phyloP scores from a whole-genome alignment of 116 monocot genomes.

The Dioscorea cayenensis region DNA sequence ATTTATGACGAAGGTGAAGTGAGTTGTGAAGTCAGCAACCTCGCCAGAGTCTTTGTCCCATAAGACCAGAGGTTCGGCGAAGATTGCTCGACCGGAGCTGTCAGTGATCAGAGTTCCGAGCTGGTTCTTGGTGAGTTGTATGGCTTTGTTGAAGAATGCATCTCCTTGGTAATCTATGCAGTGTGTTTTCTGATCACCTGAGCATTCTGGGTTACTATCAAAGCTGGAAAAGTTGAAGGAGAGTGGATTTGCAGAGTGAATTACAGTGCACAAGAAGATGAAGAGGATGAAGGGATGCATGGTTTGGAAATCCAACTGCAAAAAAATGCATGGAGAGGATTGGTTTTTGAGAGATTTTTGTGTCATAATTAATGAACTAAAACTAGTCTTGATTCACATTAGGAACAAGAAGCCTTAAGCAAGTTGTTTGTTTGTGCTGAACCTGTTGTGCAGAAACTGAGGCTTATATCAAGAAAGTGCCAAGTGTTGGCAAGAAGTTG shows the following conservation, averaged over 20 bases:
- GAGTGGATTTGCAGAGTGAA: conserved; percentile 1
- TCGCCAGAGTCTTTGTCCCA: conserved; percentile 18
- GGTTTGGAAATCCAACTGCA: neutral
- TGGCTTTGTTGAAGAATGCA: neutral
- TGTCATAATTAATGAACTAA: too few species aligned
- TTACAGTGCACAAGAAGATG: neutral
- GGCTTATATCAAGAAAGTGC: too few species aligned
- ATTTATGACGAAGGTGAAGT: conserved; percentile 29
- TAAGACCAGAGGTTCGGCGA: conserved; percentile 18
- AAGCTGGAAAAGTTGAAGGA: conserved; percentile 20
- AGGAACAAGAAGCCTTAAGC: too few species aligned
- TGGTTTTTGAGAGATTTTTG: too few species aligned
- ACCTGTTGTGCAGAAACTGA: too few species aligned
- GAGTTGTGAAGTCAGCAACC: conserved; percentile 26
- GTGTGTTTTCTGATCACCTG: neutral
- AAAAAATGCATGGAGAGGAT: too few species aligned
- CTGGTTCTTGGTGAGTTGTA: conserved; percentile 24
- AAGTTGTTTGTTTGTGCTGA: too few species aligned
- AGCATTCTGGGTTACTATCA: neutral
- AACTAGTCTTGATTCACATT: too few species aligned
- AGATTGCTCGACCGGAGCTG: conserved; percentile 23
- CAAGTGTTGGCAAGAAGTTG: too few species aligned
- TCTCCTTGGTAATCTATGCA: conserved; percentile 5
- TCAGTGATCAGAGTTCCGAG: neutral
- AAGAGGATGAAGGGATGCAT: neutral